Percentiles rank a stretch among this genome's conserved stretches.
phyloP scores from a whole-genome alignment of 495 filamentous ascomycete species.

The Lophium mytilinum region DNA sequence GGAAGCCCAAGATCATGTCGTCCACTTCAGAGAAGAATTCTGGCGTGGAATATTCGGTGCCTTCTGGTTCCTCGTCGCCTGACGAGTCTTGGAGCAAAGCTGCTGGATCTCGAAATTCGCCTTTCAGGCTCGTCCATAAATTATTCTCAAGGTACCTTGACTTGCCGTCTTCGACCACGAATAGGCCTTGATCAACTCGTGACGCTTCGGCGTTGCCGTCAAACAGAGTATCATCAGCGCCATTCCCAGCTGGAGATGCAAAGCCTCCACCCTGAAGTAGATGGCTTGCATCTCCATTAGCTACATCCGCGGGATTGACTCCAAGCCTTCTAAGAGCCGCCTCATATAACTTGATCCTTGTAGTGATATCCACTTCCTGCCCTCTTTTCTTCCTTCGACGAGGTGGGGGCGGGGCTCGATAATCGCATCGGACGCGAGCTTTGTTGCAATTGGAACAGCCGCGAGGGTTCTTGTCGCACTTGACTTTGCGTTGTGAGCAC shows the following conservation, averaged over 20 bases:
- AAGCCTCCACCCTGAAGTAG: too few species aligned
- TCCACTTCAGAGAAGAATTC: constrained; percentile 2
- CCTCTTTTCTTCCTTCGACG: constrained; percentile 12
- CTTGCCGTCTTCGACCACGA: constrained; percentile 8
- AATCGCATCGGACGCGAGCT: constrained; percentile 18
- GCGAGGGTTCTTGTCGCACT: constrained; percentile 19
- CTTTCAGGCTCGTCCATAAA: constrained; percentile 14
- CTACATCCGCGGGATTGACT: constrained; percentile 12
- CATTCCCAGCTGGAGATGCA: too few species aligned
- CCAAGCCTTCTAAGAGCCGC: constrained; percentile 15
- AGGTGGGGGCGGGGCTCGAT: constrained; percentile 18
- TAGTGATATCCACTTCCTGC: constrained; percentile 12
- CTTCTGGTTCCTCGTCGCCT: constrained; percentile 3
- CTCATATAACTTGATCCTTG: constrained; percentile 17
- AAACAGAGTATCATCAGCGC: too few species aligned
- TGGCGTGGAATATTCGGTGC: not conserved
- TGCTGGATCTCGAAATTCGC: constrained; percentile 19
- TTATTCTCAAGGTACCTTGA: constrained; percentile 18
- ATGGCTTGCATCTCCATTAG: not conserved
- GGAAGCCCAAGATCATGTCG: constrained; percentile 4
- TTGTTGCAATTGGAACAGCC: constrained; percentile 17
- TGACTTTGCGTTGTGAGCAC: constrained; percentile 22
- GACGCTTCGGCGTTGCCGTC: not conserved
- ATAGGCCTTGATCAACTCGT: not conserved
- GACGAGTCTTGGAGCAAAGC: constrained; percentile 14